Evolutionary conservation across 2,329 filamentous ascomycete species (phyloP).

Genomic region (Pestalotiopsis sp.): DNA sequence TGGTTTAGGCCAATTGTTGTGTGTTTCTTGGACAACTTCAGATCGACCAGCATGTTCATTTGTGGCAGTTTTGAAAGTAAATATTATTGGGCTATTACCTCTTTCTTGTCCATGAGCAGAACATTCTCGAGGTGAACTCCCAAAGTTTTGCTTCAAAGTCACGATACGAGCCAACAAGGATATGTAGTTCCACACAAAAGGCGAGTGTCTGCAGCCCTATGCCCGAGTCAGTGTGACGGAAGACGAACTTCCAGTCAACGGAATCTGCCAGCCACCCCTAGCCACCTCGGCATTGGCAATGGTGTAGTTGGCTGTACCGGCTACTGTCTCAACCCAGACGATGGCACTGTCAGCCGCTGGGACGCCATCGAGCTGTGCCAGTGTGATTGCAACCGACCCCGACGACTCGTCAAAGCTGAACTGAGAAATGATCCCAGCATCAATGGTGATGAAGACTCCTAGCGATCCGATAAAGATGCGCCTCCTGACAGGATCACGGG

Average conservation of each 20-base stretch:
- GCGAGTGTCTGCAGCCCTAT: background rate
- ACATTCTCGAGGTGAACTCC: too few species aligned
- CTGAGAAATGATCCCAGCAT: conserved; percentile 44
- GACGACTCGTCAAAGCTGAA: conserved; percentile 35
- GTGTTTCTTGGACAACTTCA: too few species aligned
- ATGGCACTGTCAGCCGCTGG: conserved; percentile 31
- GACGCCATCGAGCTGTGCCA: conserved; percentile 31
- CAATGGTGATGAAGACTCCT: conserved; percentile 41
- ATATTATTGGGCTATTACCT: too few species aligned
- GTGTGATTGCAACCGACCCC: conserved; percentile 28
- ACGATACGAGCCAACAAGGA: too few species aligned
- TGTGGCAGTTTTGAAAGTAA: too few species aligned
- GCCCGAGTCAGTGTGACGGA: background rate
- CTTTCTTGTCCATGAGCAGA: too few species aligned
- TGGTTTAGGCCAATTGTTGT: too few species aligned
- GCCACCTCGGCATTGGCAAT: background rate
- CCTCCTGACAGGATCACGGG: conserved; percentile 48
- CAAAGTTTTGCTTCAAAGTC: too few species aligned
- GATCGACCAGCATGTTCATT: too few species aligned
- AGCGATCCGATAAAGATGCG: conserved; percentile 51
- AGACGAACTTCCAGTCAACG: background rate
- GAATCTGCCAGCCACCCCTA: conserved; percentile 3
- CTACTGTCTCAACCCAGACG: conserved; percentile 33
- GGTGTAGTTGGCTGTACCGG: background rate
- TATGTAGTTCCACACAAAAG: background rate